Conservation (phyloP, 768 basidiomycete species). For the Auriculariales sp. region DNA sequence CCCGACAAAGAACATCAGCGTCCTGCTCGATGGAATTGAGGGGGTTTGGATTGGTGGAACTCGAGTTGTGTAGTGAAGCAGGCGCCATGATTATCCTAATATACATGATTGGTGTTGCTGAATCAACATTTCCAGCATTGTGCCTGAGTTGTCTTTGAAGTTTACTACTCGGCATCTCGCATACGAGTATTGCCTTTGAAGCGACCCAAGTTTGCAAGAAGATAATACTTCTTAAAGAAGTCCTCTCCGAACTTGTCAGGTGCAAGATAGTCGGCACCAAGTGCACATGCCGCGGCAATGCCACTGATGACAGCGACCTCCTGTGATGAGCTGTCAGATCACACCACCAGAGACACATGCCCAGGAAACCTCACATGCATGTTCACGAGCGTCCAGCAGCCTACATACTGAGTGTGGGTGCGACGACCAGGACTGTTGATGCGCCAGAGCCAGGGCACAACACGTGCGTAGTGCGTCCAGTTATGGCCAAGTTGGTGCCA, state of each 20-base stretch:
- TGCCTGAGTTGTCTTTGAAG: no score
- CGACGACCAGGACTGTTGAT: constrained; percentile 13
- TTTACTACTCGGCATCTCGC: no score
- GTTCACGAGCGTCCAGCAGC: constrained; percentile 5
- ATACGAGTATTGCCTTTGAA: not conserved
- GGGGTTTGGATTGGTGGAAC: not conserved
- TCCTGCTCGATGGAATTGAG: not conserved
- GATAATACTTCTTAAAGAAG: constrained; percentile 1
- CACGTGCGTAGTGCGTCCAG: constrained; percentile 28
- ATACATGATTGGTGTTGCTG: no score
- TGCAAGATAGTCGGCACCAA: constrained; percentile 1
- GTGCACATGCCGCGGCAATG: constrained; percentile 1
- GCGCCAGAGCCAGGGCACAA: constrained; percentile 23
- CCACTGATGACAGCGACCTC: constrained; percentile 3
- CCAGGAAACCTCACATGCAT: no score
- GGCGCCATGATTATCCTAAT: no score
- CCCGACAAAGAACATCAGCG: not conserved
- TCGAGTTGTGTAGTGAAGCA: no score
- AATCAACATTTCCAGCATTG: no score
- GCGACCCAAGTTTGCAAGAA: not conserved
- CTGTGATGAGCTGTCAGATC: no score
- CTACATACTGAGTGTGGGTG: constrained; percentile 1
- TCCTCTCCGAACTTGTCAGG: constrained; percentile 4
- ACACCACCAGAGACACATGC: no score
- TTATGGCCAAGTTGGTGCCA: constrained; percentile 40